phyloP scores from a whole-genome alignment of 2,329 filamentous ascomycete species.

The Penicillium oxalicum region DNA sequence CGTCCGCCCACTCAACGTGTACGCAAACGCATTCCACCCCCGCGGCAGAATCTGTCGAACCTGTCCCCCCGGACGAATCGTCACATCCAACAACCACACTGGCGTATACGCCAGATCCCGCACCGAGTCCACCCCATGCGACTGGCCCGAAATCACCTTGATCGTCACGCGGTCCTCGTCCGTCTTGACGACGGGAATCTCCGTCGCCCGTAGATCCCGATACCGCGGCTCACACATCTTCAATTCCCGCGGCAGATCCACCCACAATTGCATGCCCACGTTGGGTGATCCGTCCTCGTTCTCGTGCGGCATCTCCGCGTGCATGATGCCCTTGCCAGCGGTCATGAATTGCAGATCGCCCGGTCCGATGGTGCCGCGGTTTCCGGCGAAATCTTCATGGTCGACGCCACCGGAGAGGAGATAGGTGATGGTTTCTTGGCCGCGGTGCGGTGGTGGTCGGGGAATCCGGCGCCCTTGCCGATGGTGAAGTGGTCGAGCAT shows the following conservation, averaged over 20 bases:
- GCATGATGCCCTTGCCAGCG: conserved; percentile 82
- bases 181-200: conserved; percentile 69
- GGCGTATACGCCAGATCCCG: conserved; percentile 92
- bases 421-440: conserved; percentile 88
- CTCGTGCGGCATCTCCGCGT: conserved; percentile 87
- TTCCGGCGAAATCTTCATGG: conserved; percentile 86
- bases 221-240: conserved; percentile 91
- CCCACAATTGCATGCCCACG: conserved; percentile 90
- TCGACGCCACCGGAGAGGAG: conserved; percentile 78
- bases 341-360: conserved; percentile 99
- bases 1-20: conserved; percentile 69
- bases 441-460: conserved; percentile 77
- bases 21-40: conserved; percentile 87
- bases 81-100: conserved; percentile 89
- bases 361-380: conserved; percentile 72
- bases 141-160: conserved; percentile 85
- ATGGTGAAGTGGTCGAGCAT: conserved; percentile 94
- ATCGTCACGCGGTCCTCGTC: conserved; percentile 70
- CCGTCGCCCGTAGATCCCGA: conserved; percentile 69
- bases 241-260: conserved; percentile 74
- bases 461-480: conserved; percentile 75
- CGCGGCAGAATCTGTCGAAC: conserved; percentile 68
- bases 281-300: conserved; percentile 70
- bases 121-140: conserved; percentile 76
- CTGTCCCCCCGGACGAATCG: conserved; percentile 69